Percentiles rank a stretch among this genome's conserved stretches.
phyloP scores from a whole-genome alignment of 345 rosid genomes.

The Boechera stricta region DNA sequence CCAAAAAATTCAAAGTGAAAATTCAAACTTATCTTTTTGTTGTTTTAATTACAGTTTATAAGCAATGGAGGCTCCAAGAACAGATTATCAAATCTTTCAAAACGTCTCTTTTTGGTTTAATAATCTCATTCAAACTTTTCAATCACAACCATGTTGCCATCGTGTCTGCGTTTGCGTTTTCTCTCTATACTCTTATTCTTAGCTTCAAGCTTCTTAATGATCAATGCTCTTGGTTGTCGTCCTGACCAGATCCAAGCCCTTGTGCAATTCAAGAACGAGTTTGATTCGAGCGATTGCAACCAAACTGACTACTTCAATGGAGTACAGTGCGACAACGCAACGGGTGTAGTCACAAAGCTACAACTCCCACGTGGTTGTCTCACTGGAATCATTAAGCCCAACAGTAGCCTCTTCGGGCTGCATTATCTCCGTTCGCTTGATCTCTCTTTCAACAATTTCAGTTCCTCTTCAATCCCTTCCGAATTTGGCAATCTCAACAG shows the following conservation, averaged over 20 bases:
- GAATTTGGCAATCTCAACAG: conserved; percentile 8
- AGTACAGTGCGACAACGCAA: conserved; percentile 4
- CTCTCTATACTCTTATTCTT: too few relatives aligned
- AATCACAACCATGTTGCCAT: too few relatives aligned
- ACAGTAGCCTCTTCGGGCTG: conserved; percentile 31
- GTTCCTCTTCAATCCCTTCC: conserved; percentile 20
- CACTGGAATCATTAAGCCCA: conserved; percentile 14
- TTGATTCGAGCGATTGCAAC: background rate
- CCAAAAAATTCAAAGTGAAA: too few relatives aligned
- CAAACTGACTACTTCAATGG: background rate
- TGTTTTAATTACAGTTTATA: too few relatives aligned
- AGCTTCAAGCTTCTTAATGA: background rate
- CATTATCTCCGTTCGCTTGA: conserved; percentile 12
- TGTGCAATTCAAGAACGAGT: conserved; percentile 4
- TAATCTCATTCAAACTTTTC: too few relatives aligned
- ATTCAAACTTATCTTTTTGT: too few relatives aligned
- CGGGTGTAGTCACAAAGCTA: background rate
- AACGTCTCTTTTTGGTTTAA: too few relatives aligned
- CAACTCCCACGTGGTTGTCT: conserved; percentile 17
- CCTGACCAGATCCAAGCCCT: background rate
- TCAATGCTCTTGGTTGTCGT: background rate
- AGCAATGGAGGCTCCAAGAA: too few relatives aligned
- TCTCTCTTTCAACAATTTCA: conserved; percentile 24
- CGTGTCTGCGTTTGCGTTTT: too few relatives aligned
- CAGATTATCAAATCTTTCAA: too few relatives aligned